Conservation (phyloP, 2,329 filamentous ascomycete genomes). For the Coniochaeta ligniaria region DNA sequence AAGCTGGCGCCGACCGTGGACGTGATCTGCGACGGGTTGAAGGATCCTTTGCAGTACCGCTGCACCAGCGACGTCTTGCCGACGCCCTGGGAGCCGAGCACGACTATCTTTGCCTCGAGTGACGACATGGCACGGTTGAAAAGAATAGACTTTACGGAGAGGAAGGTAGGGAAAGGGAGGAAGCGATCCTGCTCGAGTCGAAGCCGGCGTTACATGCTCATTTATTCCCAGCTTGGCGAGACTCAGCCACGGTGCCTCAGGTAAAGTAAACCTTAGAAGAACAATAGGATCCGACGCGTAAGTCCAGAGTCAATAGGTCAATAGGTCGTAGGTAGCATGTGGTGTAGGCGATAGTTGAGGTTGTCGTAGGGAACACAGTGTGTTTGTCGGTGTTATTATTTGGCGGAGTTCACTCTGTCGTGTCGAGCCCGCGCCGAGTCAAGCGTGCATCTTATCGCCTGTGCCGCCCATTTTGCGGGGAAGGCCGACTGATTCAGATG, state of each 20-base stretch:
- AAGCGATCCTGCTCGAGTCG: background rate
- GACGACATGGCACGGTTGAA: slow-evolving; percentile 38
- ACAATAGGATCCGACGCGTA: background rate
- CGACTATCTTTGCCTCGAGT: slow-evolving; percentile 75
- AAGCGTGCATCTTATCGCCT: background rate
- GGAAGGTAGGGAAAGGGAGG: background rate
- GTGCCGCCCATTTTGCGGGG: background rate
- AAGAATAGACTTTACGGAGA: background rate
- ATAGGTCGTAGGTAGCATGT: background rate
- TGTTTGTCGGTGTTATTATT: background rate
- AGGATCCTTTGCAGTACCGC: slow-evolving; percentile 67
- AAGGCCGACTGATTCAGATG: background rate
- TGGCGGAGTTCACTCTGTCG: too few species aligned
- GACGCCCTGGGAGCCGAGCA: slow-evolving; percentile 72
- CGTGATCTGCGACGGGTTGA: slow-evolving; percentile 55
- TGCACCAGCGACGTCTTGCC: slow-evolving; percentile 74
- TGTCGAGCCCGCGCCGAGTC: background rate
- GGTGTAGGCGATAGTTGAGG: background rate
- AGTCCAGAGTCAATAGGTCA: background rate
- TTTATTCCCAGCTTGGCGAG: background rate
- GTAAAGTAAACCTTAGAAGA: background rate
- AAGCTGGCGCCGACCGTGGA: slow-evolving; percentile 78
- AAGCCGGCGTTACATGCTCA: background rate
- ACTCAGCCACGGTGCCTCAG: background rate
- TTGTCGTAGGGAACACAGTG: background rate